Conservation (phyloP, 2,329 filamentous ascomycete species). For the Diaporthe australafricana region DNA sequence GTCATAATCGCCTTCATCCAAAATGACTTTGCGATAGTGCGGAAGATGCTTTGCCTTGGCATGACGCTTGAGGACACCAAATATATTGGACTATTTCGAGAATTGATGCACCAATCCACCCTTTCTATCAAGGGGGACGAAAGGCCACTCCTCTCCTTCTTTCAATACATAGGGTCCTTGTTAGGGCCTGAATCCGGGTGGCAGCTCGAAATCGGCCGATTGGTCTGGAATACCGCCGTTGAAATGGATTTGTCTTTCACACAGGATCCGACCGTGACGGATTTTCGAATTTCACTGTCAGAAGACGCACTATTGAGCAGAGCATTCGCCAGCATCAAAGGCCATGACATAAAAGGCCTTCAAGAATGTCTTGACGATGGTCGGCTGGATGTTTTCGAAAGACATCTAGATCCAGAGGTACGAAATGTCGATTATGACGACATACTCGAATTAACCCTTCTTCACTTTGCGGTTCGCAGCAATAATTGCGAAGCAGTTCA, state of each 20-base stretch:
- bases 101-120: background rate
- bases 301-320: background rate
- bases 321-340: background rate
- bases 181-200: background rate
- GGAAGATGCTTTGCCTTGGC: background rate
- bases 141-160: background rate
- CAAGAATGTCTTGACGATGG: background rate
- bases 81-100: background rate
- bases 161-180: background rate
- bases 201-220: background rate
- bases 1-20: background rate
- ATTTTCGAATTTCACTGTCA: background rate
- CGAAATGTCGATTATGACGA: background rate
- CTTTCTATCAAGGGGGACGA: fast-evolving
- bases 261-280: background rate
- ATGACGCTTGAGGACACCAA: background rate
- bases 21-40: background rate
- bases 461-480: background rate
- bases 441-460: background rate
- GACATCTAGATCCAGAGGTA: background rate
- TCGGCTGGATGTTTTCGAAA: background rate
- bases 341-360: background rate
- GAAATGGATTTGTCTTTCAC: background rate
- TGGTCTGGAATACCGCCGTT: background rate
- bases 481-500: background rate